phyloP scores from a whole-genome alignment of 305 asterid genomes.

The Rubia tinctorum region DNA sequence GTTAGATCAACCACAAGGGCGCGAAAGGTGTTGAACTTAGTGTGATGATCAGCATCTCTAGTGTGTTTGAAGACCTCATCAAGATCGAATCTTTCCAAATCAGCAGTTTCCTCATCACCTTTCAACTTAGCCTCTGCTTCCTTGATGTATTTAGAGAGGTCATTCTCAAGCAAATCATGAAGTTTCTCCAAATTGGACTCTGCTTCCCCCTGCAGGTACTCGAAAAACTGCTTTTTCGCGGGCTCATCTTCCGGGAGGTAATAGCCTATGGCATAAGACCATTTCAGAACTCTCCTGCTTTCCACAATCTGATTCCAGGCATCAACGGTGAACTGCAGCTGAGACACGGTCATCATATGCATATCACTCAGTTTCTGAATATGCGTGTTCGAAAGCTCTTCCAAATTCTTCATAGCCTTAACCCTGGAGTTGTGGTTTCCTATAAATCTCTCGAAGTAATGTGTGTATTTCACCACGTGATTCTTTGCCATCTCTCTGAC shows the following conservation, averaged over 20 bases:
- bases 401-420: background rate
- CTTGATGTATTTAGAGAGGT: background rate
- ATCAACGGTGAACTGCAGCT: background rate
- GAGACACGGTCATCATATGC: background rate
- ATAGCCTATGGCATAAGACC: background rate
- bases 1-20: background rate
- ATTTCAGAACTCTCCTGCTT: conserved; percentile 6
- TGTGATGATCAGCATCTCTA: background rate
- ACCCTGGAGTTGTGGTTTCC: background rate
- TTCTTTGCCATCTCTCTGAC: background rate
- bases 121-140: background rate
- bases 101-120: background rate
- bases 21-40: background rate
- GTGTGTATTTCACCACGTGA: background rate
- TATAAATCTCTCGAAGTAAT: background rate
- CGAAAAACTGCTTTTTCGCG: background rate
- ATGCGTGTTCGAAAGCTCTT: background rate
- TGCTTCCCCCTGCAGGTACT: background rate
- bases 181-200: background rate
- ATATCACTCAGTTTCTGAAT: background rate
- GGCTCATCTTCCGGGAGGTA: background rate
- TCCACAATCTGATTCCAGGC: conserved; percentile 11
- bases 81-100: background rate
- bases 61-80: background rate
- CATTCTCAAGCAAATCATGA: background rate